These are phyloP conservation scores for Solanum dulcamara DNA, from an alignment of 257 asterid genomes.

Conservation along the genomic window DNA sequence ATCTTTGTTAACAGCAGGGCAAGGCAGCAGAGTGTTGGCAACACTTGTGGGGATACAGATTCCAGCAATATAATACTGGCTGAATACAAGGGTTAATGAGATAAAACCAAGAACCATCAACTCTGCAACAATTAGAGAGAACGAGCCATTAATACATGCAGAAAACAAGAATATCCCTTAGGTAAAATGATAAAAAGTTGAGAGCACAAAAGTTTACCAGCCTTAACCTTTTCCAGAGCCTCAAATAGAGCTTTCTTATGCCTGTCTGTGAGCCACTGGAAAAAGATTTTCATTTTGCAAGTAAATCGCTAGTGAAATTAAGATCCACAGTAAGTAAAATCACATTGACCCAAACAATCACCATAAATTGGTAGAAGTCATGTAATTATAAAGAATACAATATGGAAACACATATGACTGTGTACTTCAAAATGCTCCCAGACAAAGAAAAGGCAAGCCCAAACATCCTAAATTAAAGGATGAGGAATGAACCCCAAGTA, in stretches of 20 bases:
- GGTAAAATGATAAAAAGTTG: neutral
- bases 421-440: neutral
- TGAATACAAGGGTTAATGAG: slow-evolving; percentile 69
- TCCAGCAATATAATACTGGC: slow-evolving; percentile 74
- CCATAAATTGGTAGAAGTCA: neutral
- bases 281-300: neutral
- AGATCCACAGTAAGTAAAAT: neutral
- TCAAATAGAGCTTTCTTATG: slow-evolving; percentile 81
- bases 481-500: neutral
- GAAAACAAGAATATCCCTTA: neutral
- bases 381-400: neutral
- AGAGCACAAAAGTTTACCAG: slow-evolving; percentile 29
- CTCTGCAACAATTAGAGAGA: slow-evolving; percentile 43
- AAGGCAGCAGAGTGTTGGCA: slow-evolving; percentile 73
- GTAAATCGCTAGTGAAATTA: neutral
- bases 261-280: slow-evolving; percentile 66
- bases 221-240: slow-evolving; percentile 86
- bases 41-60: slow-evolving; percentile 68
- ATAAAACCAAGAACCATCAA: slow-evolving; percentile 96
- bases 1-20: slow-evolving; percentile 13
- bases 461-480: neutral
- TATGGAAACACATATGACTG: neutral
- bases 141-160: neutral
- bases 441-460: neutral
- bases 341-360: neutral